phyloP scores from a whole-genome alignment of 495 filamentous ascomycete species.

The Penicillium robsamsonii region DNA sequence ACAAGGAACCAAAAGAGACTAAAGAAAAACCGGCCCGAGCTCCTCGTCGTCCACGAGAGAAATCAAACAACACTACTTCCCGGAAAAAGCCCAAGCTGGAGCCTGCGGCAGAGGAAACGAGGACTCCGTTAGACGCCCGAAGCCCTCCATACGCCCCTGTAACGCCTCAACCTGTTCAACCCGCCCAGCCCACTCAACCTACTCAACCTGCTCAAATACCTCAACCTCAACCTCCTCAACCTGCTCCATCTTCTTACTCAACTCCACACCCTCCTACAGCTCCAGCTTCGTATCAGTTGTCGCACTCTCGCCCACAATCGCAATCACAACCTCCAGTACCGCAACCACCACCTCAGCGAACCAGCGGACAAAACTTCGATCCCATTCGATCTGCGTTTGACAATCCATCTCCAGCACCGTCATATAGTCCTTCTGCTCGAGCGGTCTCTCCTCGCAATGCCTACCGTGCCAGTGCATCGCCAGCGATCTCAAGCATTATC shows the following conservation, averaged over 20 bases:
- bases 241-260: conserved; percentile 22
- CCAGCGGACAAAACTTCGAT: conserved; percentile 81
- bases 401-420: conserved; percentile 56
- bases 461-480: conserved; percentile 78
- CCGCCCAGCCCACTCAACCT: background rate
- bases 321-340: conserved; percentile 44
- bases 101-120: conserved; percentile 21
- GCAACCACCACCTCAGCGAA: conserved; percentile 33
- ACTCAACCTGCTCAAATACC: conserved; percentile 8
- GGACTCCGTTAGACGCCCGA: conserved; percentile 6
- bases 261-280: conserved; percentile 25
- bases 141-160: conserved; percentile 15
- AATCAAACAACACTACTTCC: conserved; percentile 34
- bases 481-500: conserved; percentile 85
- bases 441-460: conserved; percentile 34
- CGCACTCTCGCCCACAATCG: conserved; percentile 38
- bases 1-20: conserved; percentile 30
- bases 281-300: conserved; percentile 21
- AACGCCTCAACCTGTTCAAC: conserved; percentile 15
- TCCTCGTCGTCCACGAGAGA: conserved; percentile 41
- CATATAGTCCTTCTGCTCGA: conserved; percentile 41
- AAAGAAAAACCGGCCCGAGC: conserved; percentile 40
- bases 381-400: conserved; percentile 71
- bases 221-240: conserved; percentile 22
- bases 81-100: conserved; percentile 52